Conservation (phyloP, 2,329 filamentous ascomycete species). For the Arthrobotrys sphaeroides region DNA sequence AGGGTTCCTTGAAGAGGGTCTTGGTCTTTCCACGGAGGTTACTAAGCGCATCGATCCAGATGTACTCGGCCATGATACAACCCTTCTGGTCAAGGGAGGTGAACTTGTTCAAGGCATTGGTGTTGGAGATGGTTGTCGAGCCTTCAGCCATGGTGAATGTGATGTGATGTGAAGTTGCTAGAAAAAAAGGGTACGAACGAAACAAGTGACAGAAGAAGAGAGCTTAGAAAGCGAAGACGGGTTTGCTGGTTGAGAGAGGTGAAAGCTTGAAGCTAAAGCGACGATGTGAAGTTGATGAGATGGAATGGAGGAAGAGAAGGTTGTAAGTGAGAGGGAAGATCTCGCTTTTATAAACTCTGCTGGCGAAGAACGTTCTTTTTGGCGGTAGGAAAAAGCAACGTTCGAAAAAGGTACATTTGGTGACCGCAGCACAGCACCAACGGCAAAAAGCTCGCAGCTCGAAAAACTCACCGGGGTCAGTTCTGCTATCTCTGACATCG, state of each 20-base stretch:
- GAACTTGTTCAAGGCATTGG: conserved; percentile 71
- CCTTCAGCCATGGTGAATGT: conserved; percentile 52
- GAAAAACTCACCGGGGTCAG: conserved; percentile 30
- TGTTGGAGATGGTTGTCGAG: conserved; percentile 57
- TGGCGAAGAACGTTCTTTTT: conserved; percentile 14
- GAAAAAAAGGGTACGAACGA: conserved; percentile 23
- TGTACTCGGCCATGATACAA: conserved; percentile 89
- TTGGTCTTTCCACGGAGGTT: conserved; percentile 93
- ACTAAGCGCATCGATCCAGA: conserved; percentile 90
- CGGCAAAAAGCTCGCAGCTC: conserved; percentile 52
- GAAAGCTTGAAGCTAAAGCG: conserved; percentile 10
- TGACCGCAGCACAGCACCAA: conserved; percentile 40
- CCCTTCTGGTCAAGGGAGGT: conserved; percentile 89
- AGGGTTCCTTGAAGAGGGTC: conserved; percentile 72
- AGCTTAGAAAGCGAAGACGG: conserved; percentile 13
- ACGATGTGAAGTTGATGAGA: conserved; percentile 6
- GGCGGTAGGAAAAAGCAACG: conserved; percentile 30
- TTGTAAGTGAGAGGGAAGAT: conserved; percentile 42
- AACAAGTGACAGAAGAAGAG: conserved; percentile 26
- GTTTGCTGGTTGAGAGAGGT: background rate
- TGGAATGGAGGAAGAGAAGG: conserved; percentile 15
- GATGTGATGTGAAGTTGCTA: conserved; percentile 18
- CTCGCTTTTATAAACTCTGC: conserved; percentile 53
- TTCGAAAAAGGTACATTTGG: conserved; percentile 26
- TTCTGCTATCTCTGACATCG: too few relatives aligned